Evolutionary conservation across 345 rosid species (phyloP).

Genomic region (Psidium friedrichsthalianum): DNA sequence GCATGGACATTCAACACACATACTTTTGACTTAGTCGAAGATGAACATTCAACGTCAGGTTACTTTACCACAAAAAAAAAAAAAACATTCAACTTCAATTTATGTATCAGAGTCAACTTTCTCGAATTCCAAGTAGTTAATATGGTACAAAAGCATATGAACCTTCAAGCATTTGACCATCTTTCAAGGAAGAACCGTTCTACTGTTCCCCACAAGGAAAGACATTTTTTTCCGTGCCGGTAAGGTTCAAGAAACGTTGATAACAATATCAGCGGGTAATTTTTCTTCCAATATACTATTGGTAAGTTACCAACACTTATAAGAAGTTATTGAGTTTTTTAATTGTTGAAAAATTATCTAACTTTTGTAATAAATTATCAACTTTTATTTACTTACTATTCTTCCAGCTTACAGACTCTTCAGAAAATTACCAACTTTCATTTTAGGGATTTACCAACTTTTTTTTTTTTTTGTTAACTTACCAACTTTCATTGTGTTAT

Average conservation of each 20-base stretch:
- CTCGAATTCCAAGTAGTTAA: background rate
- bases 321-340: background rate
- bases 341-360: too few species aligned
- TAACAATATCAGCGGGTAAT: background rate
- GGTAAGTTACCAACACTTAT: background rate
- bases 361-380: too few species aligned
- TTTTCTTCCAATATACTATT: background rate
- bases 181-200: background rate
- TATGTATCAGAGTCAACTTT: background rate
- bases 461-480: background rate
- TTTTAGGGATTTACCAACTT: background rate
- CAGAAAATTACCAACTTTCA: too few species aligned
- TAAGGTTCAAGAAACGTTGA: background rate
- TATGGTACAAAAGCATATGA: background rate
- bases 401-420: background rate
- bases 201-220: background rate
- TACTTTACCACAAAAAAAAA: too few species aligned
- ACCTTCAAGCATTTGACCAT: background rate
- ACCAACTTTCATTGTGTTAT: too few species aligned
- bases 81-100: background rate
- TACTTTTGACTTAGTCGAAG: background rate
- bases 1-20: background rate
- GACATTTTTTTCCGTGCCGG: background rate
- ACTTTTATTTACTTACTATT: too few species aligned
- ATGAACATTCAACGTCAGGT: background rate